A percentile compares a stretch with the other conserved stretches of the same genome.
phyloP scores from a whole-genome alignment of 352 stramenopile species.

The Phytophthora nicotianae region DNA sequence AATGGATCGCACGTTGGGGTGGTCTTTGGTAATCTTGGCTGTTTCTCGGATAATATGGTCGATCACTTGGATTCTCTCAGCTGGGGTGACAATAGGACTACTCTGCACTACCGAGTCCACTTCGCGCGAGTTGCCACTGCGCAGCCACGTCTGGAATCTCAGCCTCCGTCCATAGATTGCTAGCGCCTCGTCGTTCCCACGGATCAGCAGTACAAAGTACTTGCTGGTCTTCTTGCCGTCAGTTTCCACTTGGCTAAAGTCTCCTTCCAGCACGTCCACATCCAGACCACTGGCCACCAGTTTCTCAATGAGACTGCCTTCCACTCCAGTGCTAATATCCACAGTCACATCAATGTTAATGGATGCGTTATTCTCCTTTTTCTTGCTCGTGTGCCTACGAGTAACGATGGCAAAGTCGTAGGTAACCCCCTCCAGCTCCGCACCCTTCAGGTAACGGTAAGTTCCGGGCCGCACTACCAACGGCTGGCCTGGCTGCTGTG shows the following conservation, averaged over 20 bases:
- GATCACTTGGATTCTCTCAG: constrained; percentile 82
- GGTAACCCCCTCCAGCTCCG: constrained; percentile 47
- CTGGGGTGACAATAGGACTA: constrained; percentile 66
- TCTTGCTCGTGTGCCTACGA: constrained; percentile 32
- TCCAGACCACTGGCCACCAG: constrained; percentile 69
- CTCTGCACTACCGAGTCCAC: constrained; percentile 64
- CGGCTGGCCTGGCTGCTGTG: constrained; percentile 34
- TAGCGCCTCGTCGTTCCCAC: constrained; percentile 68
- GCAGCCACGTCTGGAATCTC: constrained; percentile 79
- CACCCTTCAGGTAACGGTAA: constrained; percentile 64
- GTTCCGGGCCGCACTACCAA: constrained; percentile 37
- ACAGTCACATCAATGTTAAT: constrained; percentile 19
- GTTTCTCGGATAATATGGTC: constrained; percentile 83
- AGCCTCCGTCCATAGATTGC: constrained; percentile 62
- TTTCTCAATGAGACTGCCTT: constrained; percentile 58
- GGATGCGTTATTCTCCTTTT: constrained; percentile 19
- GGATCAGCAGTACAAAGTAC: constrained; percentile 77
- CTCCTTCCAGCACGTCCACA: constrained; percentile 74
- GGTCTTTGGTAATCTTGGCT: constrained; percentile 59
- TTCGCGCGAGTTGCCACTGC: constrained; percentile 73
- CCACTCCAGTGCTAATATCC: constrained; percentile 29
- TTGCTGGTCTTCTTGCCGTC: constrained; percentile 55
- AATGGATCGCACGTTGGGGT: constrained; percentile 67
- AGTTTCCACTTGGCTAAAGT: constrained; percentile 53
- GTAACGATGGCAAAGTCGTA: constrained; percentile 87